Conservation (phyloP, 2,329 filamentous ascomycete genomes). For the Truncatella angustata region DNA sequence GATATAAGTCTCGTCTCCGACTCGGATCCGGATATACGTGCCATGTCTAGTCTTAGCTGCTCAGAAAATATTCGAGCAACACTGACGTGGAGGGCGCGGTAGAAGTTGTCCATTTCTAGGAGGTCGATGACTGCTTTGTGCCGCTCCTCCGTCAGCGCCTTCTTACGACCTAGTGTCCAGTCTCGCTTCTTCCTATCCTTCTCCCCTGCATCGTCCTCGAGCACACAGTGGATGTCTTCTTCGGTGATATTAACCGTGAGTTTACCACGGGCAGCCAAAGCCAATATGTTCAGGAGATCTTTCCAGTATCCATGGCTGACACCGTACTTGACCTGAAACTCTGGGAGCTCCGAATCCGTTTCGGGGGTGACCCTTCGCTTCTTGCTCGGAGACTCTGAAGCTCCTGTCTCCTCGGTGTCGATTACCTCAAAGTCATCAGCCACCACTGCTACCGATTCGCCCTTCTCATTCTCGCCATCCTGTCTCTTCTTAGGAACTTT, state of each 20-base stretch:
- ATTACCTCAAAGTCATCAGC: constrained; percentile 25
- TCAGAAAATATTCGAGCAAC: constrained; percentile 56
- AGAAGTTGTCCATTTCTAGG: constrained; percentile 37
- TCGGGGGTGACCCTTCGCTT: background rate
- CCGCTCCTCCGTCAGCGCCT: constrained; percentile 23
- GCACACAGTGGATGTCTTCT: constrained; percentile 24
- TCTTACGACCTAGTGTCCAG: background rate
- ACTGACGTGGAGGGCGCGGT: constrained; percentile 50
- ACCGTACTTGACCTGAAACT: constrained; percentile 43
- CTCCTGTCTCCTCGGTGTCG: constrained; percentile 32
- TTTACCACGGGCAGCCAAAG: constrained; percentile 46
- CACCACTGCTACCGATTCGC: too few relatives aligned
- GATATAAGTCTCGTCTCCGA: constrained; percentile 45
- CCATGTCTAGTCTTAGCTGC: constrained; percentile 48
- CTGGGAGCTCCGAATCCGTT: constrained; percentile 33
- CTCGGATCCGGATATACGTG: constrained; percentile 36
- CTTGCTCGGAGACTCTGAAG: background rate
- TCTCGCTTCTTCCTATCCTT: constrained; percentile 16
- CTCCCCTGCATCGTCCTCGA: constrained; percentile 34
- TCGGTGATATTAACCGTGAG: constrained; percentile 41
- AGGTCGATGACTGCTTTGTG: constrained; percentile 43
- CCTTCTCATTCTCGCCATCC: constrained; percentile 29
- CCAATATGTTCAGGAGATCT: constrained; percentile 57
- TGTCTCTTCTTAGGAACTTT: constrained; percentile 27
- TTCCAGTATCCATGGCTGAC: constrained; percentile 63